Percentiles rank a stretch among this genome's conserved stretches.
These are phyloP conservation scores for Syzygium malaccense DNA, from an alignment of 441 rosid species.

Conservation along the genomic window DNA sequence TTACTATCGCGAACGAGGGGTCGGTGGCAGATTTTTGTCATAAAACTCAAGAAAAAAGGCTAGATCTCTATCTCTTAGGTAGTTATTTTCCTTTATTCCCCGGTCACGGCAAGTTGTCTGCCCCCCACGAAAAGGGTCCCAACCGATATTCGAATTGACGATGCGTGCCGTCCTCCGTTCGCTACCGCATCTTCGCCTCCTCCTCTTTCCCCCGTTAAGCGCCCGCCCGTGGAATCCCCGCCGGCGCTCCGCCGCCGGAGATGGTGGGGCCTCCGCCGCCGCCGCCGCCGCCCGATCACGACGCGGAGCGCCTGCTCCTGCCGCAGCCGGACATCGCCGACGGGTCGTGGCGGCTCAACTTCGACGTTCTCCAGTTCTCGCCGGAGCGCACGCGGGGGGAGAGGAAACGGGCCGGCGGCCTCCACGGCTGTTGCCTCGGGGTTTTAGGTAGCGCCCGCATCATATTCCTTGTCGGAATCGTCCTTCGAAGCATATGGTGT, in stretches of 20 bases:
- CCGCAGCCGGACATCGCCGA: conserved; percentile 36
- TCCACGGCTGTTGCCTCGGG: conserved; percentile 66
- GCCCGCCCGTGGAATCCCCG: background rate
- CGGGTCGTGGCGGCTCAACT: conserved; percentile 83
- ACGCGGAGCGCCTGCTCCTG: conserved; percentile 58
- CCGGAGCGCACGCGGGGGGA: conserved; percentile 40
- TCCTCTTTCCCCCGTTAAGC: no score
- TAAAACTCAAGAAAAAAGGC: background rate
- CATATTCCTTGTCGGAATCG: background rate
- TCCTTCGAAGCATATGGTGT: background rate
- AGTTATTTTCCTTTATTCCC: background rate
- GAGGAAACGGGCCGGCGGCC: conserved; percentile 24
- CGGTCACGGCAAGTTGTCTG: background rate
- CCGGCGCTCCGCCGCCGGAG: background rate
- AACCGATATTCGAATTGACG: background rate
- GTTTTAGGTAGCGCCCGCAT: conserved; percentile 39
- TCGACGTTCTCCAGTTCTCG: conserved; percentile 57
- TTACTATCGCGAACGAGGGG: background rate
- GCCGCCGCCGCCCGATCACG: conserved; percentile 7
- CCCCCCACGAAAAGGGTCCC: background rate
- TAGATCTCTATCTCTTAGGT: background rate
- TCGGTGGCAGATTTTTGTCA: no score
- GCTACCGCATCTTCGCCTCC: background rate
- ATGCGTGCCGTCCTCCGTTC: background rate
- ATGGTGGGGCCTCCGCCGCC: conserved; percentile 34